These are phyloP conservation scores for Dysphania ambrosioides DNA, from an alignment of 148 eudicot species.

Conservation along the genomic window DNA sequence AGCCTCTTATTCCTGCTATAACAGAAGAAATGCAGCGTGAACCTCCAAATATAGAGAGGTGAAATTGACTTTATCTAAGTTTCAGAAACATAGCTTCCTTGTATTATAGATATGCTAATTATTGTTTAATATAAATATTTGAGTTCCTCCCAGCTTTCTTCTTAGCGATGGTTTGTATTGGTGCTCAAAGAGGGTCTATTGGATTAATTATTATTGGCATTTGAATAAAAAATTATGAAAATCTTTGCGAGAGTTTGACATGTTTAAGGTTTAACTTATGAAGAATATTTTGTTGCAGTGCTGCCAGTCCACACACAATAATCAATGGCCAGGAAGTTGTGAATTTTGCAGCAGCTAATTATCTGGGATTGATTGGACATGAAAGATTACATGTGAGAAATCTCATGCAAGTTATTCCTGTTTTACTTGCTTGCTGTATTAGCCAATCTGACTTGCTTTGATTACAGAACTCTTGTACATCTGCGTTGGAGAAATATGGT, in stretches of 20 bases:
- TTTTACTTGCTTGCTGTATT: neutral
- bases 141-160: neutral
- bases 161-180: neutral
- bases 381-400: conserved; percentile 68
- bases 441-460: conserved; percentile 19
- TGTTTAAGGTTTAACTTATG: neutral
- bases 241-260: neutral
- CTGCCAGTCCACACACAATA: conserved; percentile 78
- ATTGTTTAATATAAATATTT: neutral
- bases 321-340: conserved; percentile 78
- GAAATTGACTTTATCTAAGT: neutral
- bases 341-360: conserved; percentile 90
- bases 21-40: conserved; percentile 69
- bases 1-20: conserved; percentile 79
- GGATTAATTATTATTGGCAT: neutral
- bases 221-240: no score
- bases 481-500: conserved; percentile 89
- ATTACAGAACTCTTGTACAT: conserved; percentile 77
- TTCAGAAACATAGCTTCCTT: neutral
- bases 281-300: conserved; percentile 43
- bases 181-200: neutral
- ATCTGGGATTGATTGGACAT: conserved; percentile 77
- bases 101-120: neutral
- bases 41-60: conserved; percentile 89
- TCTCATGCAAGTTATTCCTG: neutral